Percentiles rank a stretch among this genome's conserved stretches.
These are phyloP conservation scores for Salvia miltiorrhiza DNA, from an alignment of 257 asterid species.

Conservation along the genomic window DNA sequence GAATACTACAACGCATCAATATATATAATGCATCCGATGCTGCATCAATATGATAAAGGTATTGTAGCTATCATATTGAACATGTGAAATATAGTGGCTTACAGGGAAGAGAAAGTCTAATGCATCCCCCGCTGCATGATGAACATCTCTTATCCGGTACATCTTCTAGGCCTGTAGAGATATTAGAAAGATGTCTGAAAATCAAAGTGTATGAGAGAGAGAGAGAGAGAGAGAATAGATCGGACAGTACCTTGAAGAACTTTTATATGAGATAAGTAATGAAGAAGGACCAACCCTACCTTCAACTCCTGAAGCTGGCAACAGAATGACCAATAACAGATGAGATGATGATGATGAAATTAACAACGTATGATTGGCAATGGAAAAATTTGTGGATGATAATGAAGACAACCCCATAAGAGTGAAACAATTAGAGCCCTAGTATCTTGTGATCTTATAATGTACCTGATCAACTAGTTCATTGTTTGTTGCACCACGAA, in stretches of 20 bases:
- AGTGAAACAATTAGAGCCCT: conserved; percentile 8
- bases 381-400: background rate
- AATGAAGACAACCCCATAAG: background rate
- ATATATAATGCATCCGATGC: too few relatives aligned
- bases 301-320: conserved; percentile 78
- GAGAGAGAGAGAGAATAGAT: background rate
- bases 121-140: conserved; percentile 91
- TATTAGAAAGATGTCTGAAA: background rate
- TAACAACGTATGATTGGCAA: background rate
- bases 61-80: background rate
- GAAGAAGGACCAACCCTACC: conserved; percentile 88
- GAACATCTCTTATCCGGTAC: conserved; percentile 90
- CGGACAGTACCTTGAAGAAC: conserved; percentile 54
- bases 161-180: conserved; percentile 63
- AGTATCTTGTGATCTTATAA: background rate
- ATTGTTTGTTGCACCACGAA: conserved; percentile 61
- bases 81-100: conserved; percentile 21
- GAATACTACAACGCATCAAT: too few relatives aligned
- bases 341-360: conserved; percentile 22
- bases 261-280: conserved; percentile 66
- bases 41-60: too few relatives aligned
- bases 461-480: conserved; percentile 80
- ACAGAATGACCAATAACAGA: background rate
- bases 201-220: background rate
- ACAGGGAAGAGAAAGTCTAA: conserved; percentile 80